Evolutionary conservation across 2,329 filamentous ascomycete species (phyloP).

Genomic region (Botrytis hyacinthi): DNA sequence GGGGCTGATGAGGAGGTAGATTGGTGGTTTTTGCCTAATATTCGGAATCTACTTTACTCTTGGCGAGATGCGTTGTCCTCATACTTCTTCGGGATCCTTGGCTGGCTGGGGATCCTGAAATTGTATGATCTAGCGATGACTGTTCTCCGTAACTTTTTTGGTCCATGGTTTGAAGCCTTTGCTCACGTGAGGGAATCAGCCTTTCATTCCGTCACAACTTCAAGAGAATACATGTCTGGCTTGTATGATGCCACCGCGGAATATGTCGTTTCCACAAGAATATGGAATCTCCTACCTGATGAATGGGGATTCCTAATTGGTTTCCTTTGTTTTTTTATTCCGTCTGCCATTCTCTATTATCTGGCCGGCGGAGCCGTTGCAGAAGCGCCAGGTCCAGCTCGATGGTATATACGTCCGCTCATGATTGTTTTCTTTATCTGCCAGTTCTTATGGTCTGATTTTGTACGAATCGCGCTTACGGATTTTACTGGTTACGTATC

Average conservation of each 20-base stretch:
- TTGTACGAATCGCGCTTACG: background rate
- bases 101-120: background rate
- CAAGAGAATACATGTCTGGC: background rate
- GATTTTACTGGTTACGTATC: background rate
- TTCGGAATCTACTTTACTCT: background rate
- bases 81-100: background rate
- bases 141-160: background rate
- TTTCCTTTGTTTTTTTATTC: background rate
- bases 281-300: background rate
- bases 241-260: background rate
- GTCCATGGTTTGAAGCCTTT: background rate
- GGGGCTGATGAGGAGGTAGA: background rate
- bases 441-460: too few species aligned
- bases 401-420: background rate
- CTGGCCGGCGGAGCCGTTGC: background rate
- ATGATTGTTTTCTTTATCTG: fast-evolving
- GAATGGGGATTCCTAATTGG: background rate
- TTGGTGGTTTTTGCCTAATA: background rate
- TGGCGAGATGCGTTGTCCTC: background rate
- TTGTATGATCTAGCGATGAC: background rate
- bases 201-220: background rate
- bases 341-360: background rate
- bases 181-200: background rate
- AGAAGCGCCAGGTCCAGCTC: background rate
- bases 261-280: background rate